These are phyloP conservation scores for Pelargonium fulgidum DNA, from an alignment of 441 rosid species.

Conservation along the genomic window DNA sequence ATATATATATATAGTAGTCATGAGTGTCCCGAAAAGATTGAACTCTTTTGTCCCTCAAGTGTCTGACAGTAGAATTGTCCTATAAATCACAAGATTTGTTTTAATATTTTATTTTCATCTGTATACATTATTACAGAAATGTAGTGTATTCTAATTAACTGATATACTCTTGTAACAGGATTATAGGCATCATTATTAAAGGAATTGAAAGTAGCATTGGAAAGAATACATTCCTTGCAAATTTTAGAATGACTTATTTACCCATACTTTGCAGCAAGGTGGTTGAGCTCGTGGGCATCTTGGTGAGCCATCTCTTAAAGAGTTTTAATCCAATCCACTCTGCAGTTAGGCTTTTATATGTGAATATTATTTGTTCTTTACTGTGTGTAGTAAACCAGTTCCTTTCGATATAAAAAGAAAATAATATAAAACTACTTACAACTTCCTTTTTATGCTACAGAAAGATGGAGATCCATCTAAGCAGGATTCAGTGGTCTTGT, in stretches of 20 bases:
- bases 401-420: not conserved
- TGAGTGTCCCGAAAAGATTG: constrained; percentile 4
- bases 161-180: constrained; percentile 44
- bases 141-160: constrained; percentile 2
- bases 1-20: not conserved
- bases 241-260: constrained; percentile 80
- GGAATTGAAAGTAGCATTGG: constrained; percentile 83
- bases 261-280: constrained; percentile 69
- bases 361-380: constrained; percentile 2
- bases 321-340: not conserved
- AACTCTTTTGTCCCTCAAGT: not conserved
- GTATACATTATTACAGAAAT: not conserved
- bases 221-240: constrained; percentile 71
- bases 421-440: not conserved
- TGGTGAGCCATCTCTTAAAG: constrained; percentile 48
- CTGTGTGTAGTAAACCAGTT: not conserved
- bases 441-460: constrained; percentile 41
- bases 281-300: constrained; percentile 75
- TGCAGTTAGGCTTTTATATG: constrained; percentile 2
- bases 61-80: not conserved
- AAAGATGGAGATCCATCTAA: constrained; percentile 79
- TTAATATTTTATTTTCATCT: not conserved
- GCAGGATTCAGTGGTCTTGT: constrained; percentile 56
- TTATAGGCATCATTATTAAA: constrained; percentile 72
- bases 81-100: not conserved